A percentile compares a stretch with the other conserved stretches of the same genome.
Evolutionary conservation across 768 basidiomycete species (phyloP).

Genomic region (Lactarius tabidus): DNA sequence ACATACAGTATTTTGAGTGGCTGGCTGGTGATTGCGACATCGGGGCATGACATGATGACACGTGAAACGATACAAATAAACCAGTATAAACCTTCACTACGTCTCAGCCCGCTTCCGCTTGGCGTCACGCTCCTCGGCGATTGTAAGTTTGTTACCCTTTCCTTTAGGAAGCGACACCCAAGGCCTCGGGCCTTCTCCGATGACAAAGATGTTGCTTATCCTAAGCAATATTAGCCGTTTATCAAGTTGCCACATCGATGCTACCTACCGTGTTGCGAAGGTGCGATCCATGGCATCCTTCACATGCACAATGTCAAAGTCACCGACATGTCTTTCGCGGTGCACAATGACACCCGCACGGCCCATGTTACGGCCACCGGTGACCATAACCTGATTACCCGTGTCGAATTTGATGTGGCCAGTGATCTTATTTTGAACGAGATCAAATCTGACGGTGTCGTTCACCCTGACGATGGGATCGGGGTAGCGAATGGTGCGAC

Average conservation of each 20-base stretch:
- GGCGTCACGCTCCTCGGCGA: constrained; percentile 92
- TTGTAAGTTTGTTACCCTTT: constrained; percentile 97
- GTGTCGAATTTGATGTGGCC: constrained; percentile 96
- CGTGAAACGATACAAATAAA: constrained; percentile 7
- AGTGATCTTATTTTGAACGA: constrained; percentile 89
- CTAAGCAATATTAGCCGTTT: constrained; percentile 37
- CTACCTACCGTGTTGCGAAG: constrained; percentile 90
- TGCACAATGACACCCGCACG: constrained; percentile 94
- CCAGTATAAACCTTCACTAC: constrained; percentile 36
- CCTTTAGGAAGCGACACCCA: constrained; percentile 97
- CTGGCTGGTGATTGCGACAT: constrained; percentile 26
- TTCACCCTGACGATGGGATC: constrained; percentile 94
- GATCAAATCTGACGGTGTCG: constrained; percentile 96
- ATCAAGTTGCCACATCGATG: neutral
- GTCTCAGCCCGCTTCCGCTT: constrained; percentile 79
- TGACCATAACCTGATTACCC: constrained; percentile 95
- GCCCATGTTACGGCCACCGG: constrained; percentile 99
- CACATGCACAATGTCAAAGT: constrained; percentile 98
- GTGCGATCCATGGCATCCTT: constrained; percentile 93
- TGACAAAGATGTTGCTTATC: constrained; percentile 96
- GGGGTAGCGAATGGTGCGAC: constrained; percentile 99
- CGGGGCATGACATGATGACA: constrained; percentile 32
- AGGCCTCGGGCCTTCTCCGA: constrained; percentile 92
- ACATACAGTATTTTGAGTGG: constrained; percentile 23
- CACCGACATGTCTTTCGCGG: constrained; percentile 96